Conservation (phyloP, 306 rosid species). For the Canavalia ensiformis region DNA sequence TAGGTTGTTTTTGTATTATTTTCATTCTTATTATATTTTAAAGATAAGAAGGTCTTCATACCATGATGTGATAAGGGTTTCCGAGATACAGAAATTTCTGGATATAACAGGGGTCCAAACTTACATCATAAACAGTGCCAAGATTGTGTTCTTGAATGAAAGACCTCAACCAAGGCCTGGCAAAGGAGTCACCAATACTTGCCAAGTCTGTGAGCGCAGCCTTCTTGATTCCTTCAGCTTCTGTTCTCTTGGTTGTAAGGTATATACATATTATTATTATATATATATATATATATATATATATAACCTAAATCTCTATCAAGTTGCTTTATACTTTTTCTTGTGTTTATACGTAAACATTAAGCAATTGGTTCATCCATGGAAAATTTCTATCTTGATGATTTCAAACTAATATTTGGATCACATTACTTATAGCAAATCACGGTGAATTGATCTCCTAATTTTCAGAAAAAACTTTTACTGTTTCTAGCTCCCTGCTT, state of each 20-base stretch:
- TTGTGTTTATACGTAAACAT: not conserved
- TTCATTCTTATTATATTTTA: not conserved
- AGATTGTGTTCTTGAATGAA: slow-evolving; percentile 75
- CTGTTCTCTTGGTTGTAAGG: slow-evolving; percentile 85
- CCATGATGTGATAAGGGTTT: slow-evolving; percentile 82
- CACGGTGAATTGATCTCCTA: slow-evolving; percentile 20
- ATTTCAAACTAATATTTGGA: not conserved
- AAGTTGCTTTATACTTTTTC: not conserved
- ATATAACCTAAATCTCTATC: not conserved
- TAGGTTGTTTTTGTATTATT: not conserved
- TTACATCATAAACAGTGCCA: slow-evolving; percentile 74
- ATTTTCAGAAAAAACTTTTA: not conserved
- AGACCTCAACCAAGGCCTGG: slow-evolving; percentile 78
- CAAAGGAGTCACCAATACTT: slow-evolving; percentile 70
- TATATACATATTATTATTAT: not conserved
- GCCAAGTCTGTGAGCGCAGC: slow-evolving; percentile 66
- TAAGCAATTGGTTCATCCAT: not conserved
- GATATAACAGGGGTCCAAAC: slow-evolving; percentile 73
- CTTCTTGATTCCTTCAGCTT: slow-evolving; percentile 74
- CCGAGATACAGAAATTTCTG: slow-evolving; percentile 73
- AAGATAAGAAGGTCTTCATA: slow-evolving; percentile 82
- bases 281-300: not conserved
- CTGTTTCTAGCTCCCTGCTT: slow-evolving; percentile 7
- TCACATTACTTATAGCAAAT: slow-evolving; percentile 9
- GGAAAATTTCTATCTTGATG: slow-evolving; percentile 15